These are phyloP conservation scores for Grosmannia huntii DNA, from an alignment of 2,329 filamentous ascomycete species.

Conservation along the genomic window DNA sequence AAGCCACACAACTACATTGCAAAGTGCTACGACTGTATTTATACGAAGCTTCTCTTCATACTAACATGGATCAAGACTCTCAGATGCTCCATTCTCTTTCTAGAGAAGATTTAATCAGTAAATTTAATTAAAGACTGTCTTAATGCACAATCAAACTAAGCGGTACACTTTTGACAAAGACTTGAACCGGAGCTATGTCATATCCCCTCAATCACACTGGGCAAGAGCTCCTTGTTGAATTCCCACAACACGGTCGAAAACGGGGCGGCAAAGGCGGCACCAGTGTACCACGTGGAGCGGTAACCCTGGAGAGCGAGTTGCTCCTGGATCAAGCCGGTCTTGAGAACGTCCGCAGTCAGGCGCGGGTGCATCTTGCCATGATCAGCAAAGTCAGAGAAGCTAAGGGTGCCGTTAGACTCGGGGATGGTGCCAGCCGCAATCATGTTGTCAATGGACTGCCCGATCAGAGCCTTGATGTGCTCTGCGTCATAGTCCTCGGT, in stretches of 20 bases:
- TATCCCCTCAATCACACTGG: background rate
- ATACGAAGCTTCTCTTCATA: too few relatives aligned
- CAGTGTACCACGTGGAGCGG: slow-evolving; percentile 31
- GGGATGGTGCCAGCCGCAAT: slow-evolving; percentile 14
- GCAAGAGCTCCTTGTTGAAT: slow-evolving; percentile 18
- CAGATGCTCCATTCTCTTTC: too few relatives aligned
- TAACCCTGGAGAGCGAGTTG: slow-evolving; percentile 29
- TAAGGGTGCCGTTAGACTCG: slow-evolving; percentile 12
- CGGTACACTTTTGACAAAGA: too few relatives aligned
- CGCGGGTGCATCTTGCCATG: slow-evolving; percentile 25
- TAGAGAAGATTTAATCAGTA: too few relatives aligned
- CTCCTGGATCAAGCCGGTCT: slow-evolving; percentile 26
- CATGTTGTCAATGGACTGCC: slow-evolving; percentile 6
- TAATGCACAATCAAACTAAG: too few relatives aligned
- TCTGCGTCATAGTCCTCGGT: slow-evolving; percentile 11
- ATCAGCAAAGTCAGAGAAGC: slow-evolving; percentile 21
- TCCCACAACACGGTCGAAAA: slow-evolving; percentile 22
- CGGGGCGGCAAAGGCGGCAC: slow-evolving; percentile 22
- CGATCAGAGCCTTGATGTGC: slow-evolving; percentile 16
- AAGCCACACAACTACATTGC: too few relatives aligned
- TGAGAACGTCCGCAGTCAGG: slow-evolving; percentile 21
- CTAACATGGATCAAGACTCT: too few relatives aligned
- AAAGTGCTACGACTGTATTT: too few relatives aligned
- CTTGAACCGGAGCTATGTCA: background rate
- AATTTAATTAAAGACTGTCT: too few relatives aligned